A percentile compares a stretch with the other conserved stretches of the same genome.
Evolutionary conservation across 1,139 yeast species (phyloP).

Genomic region (Yarrowia galli): DNA sequence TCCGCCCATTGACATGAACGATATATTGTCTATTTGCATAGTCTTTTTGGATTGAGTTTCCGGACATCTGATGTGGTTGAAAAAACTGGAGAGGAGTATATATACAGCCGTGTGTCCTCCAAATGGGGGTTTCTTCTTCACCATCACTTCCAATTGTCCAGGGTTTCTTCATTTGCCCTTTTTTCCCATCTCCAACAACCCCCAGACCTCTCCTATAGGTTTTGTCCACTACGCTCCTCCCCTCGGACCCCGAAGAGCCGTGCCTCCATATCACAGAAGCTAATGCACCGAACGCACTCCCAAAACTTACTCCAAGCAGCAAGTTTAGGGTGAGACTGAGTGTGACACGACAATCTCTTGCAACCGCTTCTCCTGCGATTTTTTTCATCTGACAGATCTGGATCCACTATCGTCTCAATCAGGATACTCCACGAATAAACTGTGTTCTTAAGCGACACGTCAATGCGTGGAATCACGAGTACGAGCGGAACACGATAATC

Average conservation of each 20-base stretch:
- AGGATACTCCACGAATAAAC: neutral
- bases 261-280: conserved; percentile 26
- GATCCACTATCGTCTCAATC: neutral
- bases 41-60: conserved; percentile 1
- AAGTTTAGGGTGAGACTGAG: conserved; percentile 6
- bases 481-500: neutral
- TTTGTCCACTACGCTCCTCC: neutral
- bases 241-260: conserved; percentile 35
- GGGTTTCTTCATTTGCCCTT: neutral
- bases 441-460: neutral
- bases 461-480: neutral
- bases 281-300: conserved; percentile 21
- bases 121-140: too few species aligned
- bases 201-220: neutral
- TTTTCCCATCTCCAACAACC: neutral
- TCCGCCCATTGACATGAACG: conserved; percentile 7
- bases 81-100: too few species aligned
- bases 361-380: neutral
- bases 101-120: too few species aligned
- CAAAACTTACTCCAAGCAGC: conserved; percentile 33
- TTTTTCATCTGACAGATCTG: neutral
- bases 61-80: too few species aligned
- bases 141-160: neutral
- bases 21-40: neutral
- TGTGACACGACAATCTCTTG: too few species aligned